A percentile compares a stretch with the other conserved stretches of the same genome.
Conservation (phyloP, 495 filamentous ascomycete genomes). For the Trichocladium uniseriatum region DNA sequence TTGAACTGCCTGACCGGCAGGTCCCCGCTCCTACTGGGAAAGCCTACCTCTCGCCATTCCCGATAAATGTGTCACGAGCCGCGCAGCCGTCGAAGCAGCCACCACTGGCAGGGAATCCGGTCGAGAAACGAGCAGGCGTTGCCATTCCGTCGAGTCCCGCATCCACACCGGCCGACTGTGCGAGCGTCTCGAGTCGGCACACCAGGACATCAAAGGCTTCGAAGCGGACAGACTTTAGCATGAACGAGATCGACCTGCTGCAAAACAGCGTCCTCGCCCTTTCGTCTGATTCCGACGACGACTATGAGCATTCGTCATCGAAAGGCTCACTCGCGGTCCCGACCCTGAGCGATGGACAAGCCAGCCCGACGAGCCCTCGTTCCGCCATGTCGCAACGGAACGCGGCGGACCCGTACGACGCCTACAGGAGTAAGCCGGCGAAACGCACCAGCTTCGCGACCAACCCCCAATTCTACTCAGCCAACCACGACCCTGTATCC, state of each 20-base stretch:
- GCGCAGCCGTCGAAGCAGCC: constrained; percentile 13
- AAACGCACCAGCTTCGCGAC: constrained; percentile 21
- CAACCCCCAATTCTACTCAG: constrained; percentile 17
- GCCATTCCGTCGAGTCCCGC: constrained; percentile 14
- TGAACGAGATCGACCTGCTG: constrained; percentile 37
- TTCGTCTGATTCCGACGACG: constrained; percentile 41
- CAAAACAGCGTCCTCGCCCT: constrained; percentile 40
- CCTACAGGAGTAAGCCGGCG: constrained; percentile 8
- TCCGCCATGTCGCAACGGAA: constrained; percentile 19
- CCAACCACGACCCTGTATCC: constrained; percentile 7
- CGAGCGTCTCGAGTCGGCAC: constrained; percentile 42
- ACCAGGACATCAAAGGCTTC: constrained; percentile 43
- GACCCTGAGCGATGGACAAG: constrained; percentile 20
- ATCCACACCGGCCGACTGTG: constrained; percentile 26
- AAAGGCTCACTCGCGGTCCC: constrained; percentile 20
- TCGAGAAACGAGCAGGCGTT: constrained; percentile 8
- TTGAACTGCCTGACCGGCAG: neutral
- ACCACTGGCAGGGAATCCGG: neutral
- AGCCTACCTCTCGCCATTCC: constrained; percentile 16
- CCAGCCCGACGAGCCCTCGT: constrained; percentile 23
- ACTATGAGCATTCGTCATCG: constrained; percentile 22
- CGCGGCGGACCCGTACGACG: constrained; percentile 8
- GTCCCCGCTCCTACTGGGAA: constrained; percentile 7
- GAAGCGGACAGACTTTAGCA: constrained; percentile 32
- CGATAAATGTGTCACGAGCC: neutral